Evolutionary conservation across 1,284 basidiomycete species (phyloP).

Genomic region (Cystobasidium pallidum): DNA sequence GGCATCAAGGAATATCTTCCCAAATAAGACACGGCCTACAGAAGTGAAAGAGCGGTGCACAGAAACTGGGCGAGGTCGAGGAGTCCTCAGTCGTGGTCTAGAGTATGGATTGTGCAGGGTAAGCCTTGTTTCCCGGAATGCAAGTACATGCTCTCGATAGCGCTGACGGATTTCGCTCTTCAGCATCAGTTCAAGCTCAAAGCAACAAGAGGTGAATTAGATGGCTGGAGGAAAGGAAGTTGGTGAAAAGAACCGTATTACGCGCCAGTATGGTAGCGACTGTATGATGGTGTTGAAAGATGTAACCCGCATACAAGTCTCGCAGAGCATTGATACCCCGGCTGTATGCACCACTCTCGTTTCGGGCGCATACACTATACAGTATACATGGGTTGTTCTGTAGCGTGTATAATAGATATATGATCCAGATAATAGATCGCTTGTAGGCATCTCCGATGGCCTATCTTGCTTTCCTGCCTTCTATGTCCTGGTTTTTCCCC

Average conservation of each 20-base stretch:
- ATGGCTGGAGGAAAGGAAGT: conserved; percentile 84
- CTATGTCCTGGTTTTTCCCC: neutral
- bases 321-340: conserved; percentile 1
- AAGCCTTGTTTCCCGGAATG: conserved; percentile 55
- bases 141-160: neutral
- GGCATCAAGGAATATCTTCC: conserved; percentile 69
- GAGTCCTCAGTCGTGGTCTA: conserved; percentile 75
- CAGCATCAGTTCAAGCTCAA: conserved; percentile 88
- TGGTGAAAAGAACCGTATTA: conserved; percentile 64
- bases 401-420: neutral
- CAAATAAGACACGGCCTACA: conserved; percentile 75
- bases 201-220: conserved; percentile 74
- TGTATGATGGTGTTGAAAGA: neutral
- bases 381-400: neutral
- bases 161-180: neutral
- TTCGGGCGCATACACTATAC: neutral
- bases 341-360: neutral
- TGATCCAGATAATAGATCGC: no score
- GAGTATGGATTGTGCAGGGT: conserved; percentile 77
- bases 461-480: neutral
- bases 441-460: no score
- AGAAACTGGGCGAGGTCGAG: conserved; percentile 80
- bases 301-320: neutral
- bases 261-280: neutral
- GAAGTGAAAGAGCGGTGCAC: conserved; percentile 85